Base-by-base conservation (phyloP, 2,329 filamentous ascomycete species). In the Lasiodiplodia hormozganensis region DNA sequence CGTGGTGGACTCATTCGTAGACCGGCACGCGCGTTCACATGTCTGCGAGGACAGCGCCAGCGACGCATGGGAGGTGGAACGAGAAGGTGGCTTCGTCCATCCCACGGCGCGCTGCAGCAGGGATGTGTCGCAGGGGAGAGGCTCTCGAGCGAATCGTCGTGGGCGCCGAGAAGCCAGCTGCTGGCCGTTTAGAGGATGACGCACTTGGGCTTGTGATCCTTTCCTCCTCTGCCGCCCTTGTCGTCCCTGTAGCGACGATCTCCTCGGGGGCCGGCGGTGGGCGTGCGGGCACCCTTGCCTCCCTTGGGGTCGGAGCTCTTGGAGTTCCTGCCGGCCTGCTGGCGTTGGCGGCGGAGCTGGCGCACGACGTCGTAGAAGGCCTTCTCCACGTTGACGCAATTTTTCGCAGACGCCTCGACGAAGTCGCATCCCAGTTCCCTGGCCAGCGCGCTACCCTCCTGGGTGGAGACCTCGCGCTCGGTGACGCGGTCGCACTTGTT, bases 401-500 rank as follows among this genome's bases (percentile, higher is more conserved):
- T 97, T 84, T 97, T 97, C 43, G 95, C 95, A 7, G 94, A 97
- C 2, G 95, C 94, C 81, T 98, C 95, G 74, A 97, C 94, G 75
- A 98, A 98, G 74, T 97, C 94, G 82, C 96, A 98, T 71, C 93
- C 93, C 49, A 99, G 85, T 76, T 97, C 93, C 75, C 94, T 92
- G 67, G 96, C 95, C 49, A 98, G 84, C 65, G 94, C 94, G 73
- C 93, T 92, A 18, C 96, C 96, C 82, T 99, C 96, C 80, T 98
- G 96, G 62, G 94, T 97, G 2, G 94, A 97, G 3, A 98, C 96
- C 77, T 97, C 95, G 72, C 96, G 89, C 82, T 98, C 96, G 34
- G 95, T 97, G 57, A 97, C 93, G 75, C 96, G 88, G 82, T 99
- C 96, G 82, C 93, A 97, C 85, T 99, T 99, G 86, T 99, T 98